These are phyloP conservation scores for Stachybotrys chlorohalonatus DNA, from an alignment of 2,329 filamentous ascomycete genomes.

Conservation along the genomic window DNA sequence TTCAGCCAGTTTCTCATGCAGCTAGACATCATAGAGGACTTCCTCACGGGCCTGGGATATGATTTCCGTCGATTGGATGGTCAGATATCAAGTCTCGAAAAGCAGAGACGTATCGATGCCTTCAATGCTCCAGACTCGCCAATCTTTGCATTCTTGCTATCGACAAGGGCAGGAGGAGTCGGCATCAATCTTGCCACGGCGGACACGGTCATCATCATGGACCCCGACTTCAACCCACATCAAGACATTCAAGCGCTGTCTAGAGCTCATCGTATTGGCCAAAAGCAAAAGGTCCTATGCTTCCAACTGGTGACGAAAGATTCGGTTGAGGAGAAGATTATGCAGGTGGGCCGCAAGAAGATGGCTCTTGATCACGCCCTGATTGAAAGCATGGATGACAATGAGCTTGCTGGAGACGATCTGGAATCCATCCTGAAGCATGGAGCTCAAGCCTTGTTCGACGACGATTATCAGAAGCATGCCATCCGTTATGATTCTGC, in stretches of 20 bases:
- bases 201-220: slow-evolving; percentile 95
- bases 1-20: slow-evolving; percentile 94
- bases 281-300: slow-evolving; percentile 90
- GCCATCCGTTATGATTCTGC: slow-evolving; percentile 75
- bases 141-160: slow-evolving; percentile 85
- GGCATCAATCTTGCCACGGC: slow-evolving; percentile 96
- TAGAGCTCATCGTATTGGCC: slow-evolving; percentile 89
- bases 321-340: slow-evolving; percentile 88
- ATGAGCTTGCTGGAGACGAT: slow-evolving; percentile 71
- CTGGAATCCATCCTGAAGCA: slow-evolving; percentile 81
- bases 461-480: slow-evolving; percentile 58
- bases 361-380: slow-evolving; percentile 92
- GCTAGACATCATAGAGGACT: slow-evolving; percentile 87
- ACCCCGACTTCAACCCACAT: slow-evolving; percentile 95
- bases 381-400: slow-evolving; percentile 81
- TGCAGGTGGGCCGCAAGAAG: slow-evolving; percentile 92
- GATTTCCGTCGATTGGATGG: slow-evolving; percentile 78
- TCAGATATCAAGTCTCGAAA: slow-evolving; percentile 69
- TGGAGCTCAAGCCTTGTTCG: slow-evolving; percentile 79
- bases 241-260: slow-evolving; percentile 95
- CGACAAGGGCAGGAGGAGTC: slow-evolving; percentile 89
- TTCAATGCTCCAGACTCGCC: slow-evolving; percentile 80
- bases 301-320: slow-evolving; percentile 89
- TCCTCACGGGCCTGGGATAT: slow-evolving; percentile 66
- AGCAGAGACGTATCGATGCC: slow-evolving; percentile 88